These are phyloP conservation scores for Ramaria rubella DNA, from an alignment of 768 basidiomycete species.

Conservation along the genomic window DNA sequence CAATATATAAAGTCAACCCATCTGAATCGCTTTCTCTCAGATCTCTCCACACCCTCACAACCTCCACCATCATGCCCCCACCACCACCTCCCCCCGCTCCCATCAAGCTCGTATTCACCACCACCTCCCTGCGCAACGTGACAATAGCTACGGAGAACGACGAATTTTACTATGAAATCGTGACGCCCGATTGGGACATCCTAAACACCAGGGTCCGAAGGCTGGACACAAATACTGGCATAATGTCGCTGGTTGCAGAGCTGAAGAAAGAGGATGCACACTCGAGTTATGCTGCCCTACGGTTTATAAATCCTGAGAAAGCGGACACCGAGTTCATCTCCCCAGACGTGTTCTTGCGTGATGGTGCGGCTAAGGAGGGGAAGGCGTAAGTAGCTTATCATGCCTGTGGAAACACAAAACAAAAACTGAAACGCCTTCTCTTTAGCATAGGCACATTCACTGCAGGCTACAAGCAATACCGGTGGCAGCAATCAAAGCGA, in stretches of 20 bases:
- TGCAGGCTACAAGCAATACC: slow-evolving; percentile 24
- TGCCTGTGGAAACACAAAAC: slow-evolving; percentile 13
- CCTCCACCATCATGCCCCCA: slow-evolving; percentile 7
- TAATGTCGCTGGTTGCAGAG: slow-evolving; percentile 27
- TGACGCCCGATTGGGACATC: slow-evolving; percentile 33
- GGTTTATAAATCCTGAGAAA: slow-evolving; percentile 13
- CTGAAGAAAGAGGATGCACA: slow-evolving; percentile 24
- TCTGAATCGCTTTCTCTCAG: background rate
- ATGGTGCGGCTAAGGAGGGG: slow-evolving; percentile 14
- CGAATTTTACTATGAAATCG: slow-evolving; percentile 34
- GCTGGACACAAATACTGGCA: slow-evolving; percentile 25
- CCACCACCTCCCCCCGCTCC: slow-evolving; percentile 15
- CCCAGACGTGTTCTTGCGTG: slow-evolving; percentile 27
- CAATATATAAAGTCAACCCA: too few species aligned
- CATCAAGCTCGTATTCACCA: slow-evolving; percentile 32
- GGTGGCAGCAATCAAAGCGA: slow-evolving; percentile 18
- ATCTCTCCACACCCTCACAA: background rate
- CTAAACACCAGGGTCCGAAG: slow-evolving; percentile 29
- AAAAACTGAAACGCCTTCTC: background rate
- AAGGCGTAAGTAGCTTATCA: slow-evolving; percentile 5
- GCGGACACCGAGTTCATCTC: slow-evolving; percentile 24
- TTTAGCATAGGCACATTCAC: slow-evolving; percentile 16
- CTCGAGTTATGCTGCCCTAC: slow-evolving; percentile 1
- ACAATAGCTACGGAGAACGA: slow-evolving; percentile 33
- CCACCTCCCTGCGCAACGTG: slow-evolving; percentile 31